phyloP scores from a whole-genome alignment of 768 basidiomycete genomes.

The Plicaturopsis crispa region DNA sequence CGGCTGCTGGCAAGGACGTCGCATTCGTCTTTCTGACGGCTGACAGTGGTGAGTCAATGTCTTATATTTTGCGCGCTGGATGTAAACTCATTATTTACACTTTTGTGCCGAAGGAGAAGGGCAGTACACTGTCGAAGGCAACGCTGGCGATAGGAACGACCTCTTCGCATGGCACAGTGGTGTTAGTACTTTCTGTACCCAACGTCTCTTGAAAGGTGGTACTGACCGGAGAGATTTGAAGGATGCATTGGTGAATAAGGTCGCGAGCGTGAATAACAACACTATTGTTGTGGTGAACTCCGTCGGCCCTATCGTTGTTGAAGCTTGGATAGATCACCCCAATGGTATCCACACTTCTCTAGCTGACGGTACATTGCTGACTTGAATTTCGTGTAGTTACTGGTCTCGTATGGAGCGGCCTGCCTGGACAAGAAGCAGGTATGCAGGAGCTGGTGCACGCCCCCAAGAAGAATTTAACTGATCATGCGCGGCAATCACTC shows the following conservation, averaged over 20 bases:
- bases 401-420: slow-evolving; percentile 38
- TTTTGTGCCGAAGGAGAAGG: slow-evolving; percentile 33
- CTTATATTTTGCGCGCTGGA: neutral
- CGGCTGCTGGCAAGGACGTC: slow-evolving; percentile 37
- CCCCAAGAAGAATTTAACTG: neutral
- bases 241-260: slow-evolving; percentile 40
- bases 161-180: slow-evolving; percentile 44
- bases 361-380: neutral
- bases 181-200: slow-evolving; percentile 16
- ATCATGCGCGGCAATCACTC: slow-evolving; percentile 5
- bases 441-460: slow-evolving; percentile 2
- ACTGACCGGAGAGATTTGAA: slow-evolving; percentile 10
- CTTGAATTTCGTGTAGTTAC: slow-evolving; percentile 17
- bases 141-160: slow-evolving; percentile 41
- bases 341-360: slow-evolving; percentile 27
- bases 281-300: slow-evolving; percentile 64
- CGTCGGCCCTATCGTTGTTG: slow-evolving; percentile 52
- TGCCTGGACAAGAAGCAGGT: slow-evolving; percentile 62
- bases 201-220: neutral
- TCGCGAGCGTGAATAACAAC: slow-evolving; percentile 46
- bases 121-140: slow-evolving; percentile 37
- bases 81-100: slow-evolving; percentile 19
- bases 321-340: slow-evolving; percentile 48
- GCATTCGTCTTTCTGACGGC: slow-evolving; percentile 49
- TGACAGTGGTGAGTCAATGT: slow-evolving; percentile 20